phyloP scores from a whole-genome alignment of 2,329 filamentous ascomycete genomes.

The Hymenoscyphus fraxineus region DNA sequence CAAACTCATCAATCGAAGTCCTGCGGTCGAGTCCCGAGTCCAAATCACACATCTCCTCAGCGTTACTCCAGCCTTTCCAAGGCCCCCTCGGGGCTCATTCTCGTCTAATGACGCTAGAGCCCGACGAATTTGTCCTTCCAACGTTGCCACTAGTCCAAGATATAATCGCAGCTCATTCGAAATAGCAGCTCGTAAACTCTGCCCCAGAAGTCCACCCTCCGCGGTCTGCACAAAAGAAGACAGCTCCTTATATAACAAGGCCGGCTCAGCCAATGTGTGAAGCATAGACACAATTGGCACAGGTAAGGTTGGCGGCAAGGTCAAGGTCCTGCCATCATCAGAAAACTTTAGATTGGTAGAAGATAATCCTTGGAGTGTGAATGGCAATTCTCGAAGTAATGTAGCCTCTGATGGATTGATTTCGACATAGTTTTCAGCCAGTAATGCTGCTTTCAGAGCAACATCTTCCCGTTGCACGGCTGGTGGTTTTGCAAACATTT shows the following conservation, averaged over 20 bases:
- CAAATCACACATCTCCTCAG: slow-evolving; percentile 94
- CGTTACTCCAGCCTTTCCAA: slow-evolving; percentile 86
- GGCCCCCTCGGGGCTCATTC: slow-evolving; percentile 60
- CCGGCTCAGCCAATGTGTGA: slow-evolving; percentile 87
- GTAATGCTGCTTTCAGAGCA: slow-evolving; percentile 49
- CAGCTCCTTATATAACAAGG: slow-evolving; percentile 80
- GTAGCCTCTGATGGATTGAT: slow-evolving; percentile 61
- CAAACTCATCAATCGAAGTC: slow-evolving; percentile 83
- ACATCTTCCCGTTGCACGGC: slow-evolving; percentile 28
- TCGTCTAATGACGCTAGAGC: slow-evolving; percentile 74
- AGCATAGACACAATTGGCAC: slow-evolving; percentile 81
- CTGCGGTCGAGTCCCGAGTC: slow-evolving; percentile 97
- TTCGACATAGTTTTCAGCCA: slow-evolving; percentile 54
- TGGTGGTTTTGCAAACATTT: slow-evolving; percentile 28
- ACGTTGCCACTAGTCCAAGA: slow-evolving; percentile 80
- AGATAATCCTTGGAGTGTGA: slow-evolving; percentile 87
- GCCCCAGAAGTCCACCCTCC: slow-evolving; percentile 80
- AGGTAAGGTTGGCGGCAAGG: slow-evolving; percentile 74
- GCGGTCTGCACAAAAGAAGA: slow-evolving; percentile 77
- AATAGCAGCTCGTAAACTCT: slow-evolving; percentile 87
- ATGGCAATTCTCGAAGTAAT: slow-evolving; percentile 77
- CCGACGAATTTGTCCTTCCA: slow-evolving; percentile 87
- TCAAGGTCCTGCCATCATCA: slow-evolving; percentile 59
- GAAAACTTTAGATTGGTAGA: slow-evolving; percentile 79
- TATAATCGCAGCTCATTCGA: slow-evolving; percentile 83